Percentiles rank a stretch among this genome's conserved stretches.
Evolutionary conservation across 805 yeast genomes (phyloP).

Genomic region (Saccharomycopsis malanga): DNA sequence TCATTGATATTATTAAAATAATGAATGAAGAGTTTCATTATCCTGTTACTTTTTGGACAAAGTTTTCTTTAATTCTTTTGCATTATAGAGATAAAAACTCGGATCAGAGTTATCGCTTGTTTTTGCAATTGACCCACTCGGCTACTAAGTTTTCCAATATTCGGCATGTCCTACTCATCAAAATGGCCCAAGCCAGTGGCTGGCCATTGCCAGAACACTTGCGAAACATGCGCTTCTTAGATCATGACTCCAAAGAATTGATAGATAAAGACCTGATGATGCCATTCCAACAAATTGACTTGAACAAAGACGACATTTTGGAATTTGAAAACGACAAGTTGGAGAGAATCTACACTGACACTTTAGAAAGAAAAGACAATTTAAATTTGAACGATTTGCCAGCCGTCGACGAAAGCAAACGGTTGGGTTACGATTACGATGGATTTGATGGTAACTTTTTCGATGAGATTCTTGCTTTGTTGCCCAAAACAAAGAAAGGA

Average conservation of each 20-base stretch:
- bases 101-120: conserved; percentile 8
- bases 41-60: conserved; percentile 11
- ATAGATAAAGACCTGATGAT: background rate
- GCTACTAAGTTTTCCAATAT: conserved; percentile 31
- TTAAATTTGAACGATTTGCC: background rate
- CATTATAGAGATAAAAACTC: conserved; percentile 1
- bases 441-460: background rate
- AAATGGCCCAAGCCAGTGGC: conserved; percentile 13
- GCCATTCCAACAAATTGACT: background rate
- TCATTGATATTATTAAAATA: conserved; percentile 4
- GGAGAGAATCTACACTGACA: conserved; percentile 1
- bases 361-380: background rate
- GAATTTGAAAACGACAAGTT: conserved; percentile 20
- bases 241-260: background rate
- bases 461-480: background rate
- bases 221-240: background rate
- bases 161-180: conserved; percentile 15
- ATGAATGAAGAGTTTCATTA: conserved; percentile 13
- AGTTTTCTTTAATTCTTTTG: conserved; percentile 15
- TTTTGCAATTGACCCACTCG: conserved; percentile 3
- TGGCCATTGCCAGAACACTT: conserved; percentile 19
- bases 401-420: background rate
- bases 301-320: conserved; percentile 8
- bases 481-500: background rate
- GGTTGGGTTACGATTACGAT: background rate